Evolutionary conservation across 1,284 basidiomycete species (phyloP).

Genomic region (Malassezia brasiliensis): DNA sequence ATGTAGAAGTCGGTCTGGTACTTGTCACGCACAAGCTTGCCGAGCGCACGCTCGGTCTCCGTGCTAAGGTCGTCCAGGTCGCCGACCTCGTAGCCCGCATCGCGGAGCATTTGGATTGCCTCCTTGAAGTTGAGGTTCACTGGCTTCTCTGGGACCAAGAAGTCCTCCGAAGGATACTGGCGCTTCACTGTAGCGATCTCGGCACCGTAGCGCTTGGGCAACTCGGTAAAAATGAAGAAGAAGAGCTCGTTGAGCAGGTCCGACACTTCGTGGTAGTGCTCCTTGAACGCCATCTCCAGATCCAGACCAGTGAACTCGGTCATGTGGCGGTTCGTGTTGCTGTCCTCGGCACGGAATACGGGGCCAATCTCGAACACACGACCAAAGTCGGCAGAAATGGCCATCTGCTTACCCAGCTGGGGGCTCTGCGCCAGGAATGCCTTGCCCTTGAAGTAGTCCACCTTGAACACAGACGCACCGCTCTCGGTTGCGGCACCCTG

Average conservation of each 20-base stretch:
- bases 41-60: conserved; percentile 41
- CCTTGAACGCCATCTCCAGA: conserved; percentile 96
- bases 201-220: conserved; percentile 59
- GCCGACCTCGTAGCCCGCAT: conserved; percentile 36
- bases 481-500: conserved; percentile 95
- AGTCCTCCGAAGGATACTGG: conserved; percentile 70
- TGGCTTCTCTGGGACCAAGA: conserved; percentile 41
- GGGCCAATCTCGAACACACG: conserved; percentile 88
- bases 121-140: conserved; percentile 42
- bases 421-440: conserved; percentile 94
- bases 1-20: conserved; percentile 48
- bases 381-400: conserved; percentile 95
- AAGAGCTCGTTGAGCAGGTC: conserved; percentile 45
- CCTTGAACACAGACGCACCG: conserved; percentile 94
- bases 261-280: conserved; percentile 79
- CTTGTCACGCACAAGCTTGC: conserved; percentile 42
- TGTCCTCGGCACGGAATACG: conserved; percentile 96
- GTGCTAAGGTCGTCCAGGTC: conserved; percentile 46
- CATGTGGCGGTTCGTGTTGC: conserved; percentile 93
- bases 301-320: conserved; percentile 98
- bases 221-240: conserved; percentile 45
- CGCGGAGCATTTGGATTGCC: conserved; percentile 40
- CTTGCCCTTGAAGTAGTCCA: conserved; percentile 90
- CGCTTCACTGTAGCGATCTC: conserved; percentile 71
- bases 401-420: conserved; percentile 98